These are phyloP conservation scores for Agrocybe praecox DNA, from an alignment of 768 basidiomycete species.

Conservation along the genomic window DNA sequence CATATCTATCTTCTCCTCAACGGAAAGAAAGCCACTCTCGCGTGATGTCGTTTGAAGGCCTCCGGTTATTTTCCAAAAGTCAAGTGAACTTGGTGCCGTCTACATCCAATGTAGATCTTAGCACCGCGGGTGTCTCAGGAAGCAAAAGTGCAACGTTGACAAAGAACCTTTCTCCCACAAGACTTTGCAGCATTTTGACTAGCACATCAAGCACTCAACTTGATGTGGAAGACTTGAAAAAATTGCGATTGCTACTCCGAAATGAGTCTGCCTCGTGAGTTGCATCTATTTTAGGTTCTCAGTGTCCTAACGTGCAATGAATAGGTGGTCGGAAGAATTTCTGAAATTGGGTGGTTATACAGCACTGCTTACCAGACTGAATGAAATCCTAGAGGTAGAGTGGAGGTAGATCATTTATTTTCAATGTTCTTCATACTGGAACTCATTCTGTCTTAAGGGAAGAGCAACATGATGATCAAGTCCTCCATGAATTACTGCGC, in stretches of 20 bases:
- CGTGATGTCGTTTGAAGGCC: conserved; percentile 63
- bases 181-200: conserved; percentile 67
- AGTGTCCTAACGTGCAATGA: background rate
- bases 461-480: conserved; percentile 96
- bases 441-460: conserved; percentile 56
- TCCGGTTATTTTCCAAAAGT: conserved; percentile 53
- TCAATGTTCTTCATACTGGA: conserved; percentile 22
- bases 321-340: conserved; percentile 90
- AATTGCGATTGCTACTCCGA: conserved; percentile 80
- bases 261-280: conserved; percentile 88
- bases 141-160: conserved; percentile 34
- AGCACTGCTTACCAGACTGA: conserved; percentile 78
- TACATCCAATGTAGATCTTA: conserved; percentile 45
- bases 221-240: conserved; percentile 87
- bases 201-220: conserved; percentile 73
- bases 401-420: conserved; percentile 70
- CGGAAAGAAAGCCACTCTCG: conserved; percentile 54
- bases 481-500: conserved; percentile 88
- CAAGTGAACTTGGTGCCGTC: conserved; percentile 47
- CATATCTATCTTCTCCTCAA: conserved; percentile 38
- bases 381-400: conserved; percentile 92
- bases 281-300: background rate
- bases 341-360: conserved; percentile 83
- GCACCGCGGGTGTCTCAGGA: conserved; percentile 45
- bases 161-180: conserved; percentile 63